Base-by-base conservation (phyloP, 202 grass and related monocot genomes). In the Hordeum pubiflorum region DNA sequence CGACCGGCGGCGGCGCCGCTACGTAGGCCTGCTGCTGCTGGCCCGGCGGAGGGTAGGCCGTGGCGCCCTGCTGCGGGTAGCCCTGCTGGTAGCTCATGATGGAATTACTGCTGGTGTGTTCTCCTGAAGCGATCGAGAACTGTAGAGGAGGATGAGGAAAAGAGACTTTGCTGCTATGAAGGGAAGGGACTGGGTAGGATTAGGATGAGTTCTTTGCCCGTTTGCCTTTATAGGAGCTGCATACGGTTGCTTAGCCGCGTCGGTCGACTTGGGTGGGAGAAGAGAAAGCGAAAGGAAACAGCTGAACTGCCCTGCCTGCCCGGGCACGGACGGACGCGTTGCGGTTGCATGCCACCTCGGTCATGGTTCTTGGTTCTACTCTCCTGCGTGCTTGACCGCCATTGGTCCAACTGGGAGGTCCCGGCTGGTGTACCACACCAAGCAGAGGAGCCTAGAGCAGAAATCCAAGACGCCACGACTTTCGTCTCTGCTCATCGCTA, bases 21-120 rank as follows among this genome's bases (percentile, higher is more conserved):
- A 72, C 43, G 43, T 72, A 72, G 24, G 69, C 24, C 68, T 71
- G 39, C 67, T 44, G 38, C 67, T 70, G 40, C 40, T 71, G 68
- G 67, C 67, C 67, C 68, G 41, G 23, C 8, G 24, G 68, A 46
- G 67, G 67, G 67, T 71, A 71, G 39, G 68, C 68, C 23, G 23
- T 17, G 23, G 41, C 26, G 6, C 41, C 41, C 13, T 46, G 67
- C 58, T 62, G 58, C 66, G 40, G 66, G 66, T 69, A 41, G 65
- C 52, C 52, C 52, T 56, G 57, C 57, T 59, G 57, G 21, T 59
- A 26, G 57, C 57, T 59, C 57, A 59, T 59, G 57, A 11, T 59
- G 20, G 57, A 5, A 59, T 59, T 59, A 5, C 57, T 5, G 21
- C 57, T 5, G 21, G 0, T 24, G 22, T 46, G 68, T 50, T 18